Percentiles rank a stretch among this genome's conserved stretches.
These are phyloP conservation scores for Daldinia bambusicola DNA, from an alignment of 495 filamentous ascomycete species.

Conservation along the genomic window DNA sequence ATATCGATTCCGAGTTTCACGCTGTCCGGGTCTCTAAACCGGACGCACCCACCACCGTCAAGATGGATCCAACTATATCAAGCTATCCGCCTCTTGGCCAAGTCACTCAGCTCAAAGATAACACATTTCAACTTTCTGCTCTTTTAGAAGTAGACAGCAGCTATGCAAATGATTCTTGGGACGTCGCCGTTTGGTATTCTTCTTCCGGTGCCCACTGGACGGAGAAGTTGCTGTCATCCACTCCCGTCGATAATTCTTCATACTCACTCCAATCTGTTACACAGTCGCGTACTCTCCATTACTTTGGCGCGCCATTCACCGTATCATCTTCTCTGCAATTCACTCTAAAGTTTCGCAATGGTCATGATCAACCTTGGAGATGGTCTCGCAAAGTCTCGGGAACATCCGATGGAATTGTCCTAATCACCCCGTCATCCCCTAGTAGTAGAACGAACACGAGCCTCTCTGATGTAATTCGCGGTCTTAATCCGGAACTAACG, in stretches of 20 bases:
- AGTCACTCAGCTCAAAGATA: slow-evolving; percentile 65
- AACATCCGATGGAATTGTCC: slow-evolving; percentile 69
- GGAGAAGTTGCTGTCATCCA: slow-evolving; percentile 53
- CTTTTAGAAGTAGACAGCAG: slow-evolving; percentile 72
- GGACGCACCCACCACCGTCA: background rate
- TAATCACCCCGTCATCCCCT: slow-evolving; percentile 54
- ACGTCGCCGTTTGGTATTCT: slow-evolving; percentile 82
- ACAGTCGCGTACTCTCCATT: slow-evolving; percentile 53
- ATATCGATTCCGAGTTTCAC: slow-evolving; percentile 35
- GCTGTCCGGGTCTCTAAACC: slow-evolving; percentile 35
- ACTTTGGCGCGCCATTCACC: slow-evolving; percentile 56
- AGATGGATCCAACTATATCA: slow-evolving; percentile 49
- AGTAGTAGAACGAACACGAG: slow-evolving; percentile 49
- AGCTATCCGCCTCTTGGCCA: slow-evolving; percentile 76
- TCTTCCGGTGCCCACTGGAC: slow-evolving; percentile 61
- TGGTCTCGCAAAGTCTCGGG: slow-evolving; percentile 77
- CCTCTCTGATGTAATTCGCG: slow-evolving; percentile 69
- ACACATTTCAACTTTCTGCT: slow-evolving; percentile 70
- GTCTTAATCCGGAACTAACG: slow-evolving; percentile 66
- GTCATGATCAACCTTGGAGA: slow-evolving; percentile 68
- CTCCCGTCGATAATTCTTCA: slow-evolving; percentile 53
- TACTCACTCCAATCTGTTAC: slow-evolving; percentile 50
- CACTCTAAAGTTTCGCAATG: slow-evolving; percentile 77
- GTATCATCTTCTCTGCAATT: slow-evolving; percentile 65
- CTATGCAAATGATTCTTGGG: slow-evolving; percentile 69